phyloP scores from a whole-genome alignment of 1,284 basidiomycete genomes.

The Pseudozyma thailandica region DNA sequence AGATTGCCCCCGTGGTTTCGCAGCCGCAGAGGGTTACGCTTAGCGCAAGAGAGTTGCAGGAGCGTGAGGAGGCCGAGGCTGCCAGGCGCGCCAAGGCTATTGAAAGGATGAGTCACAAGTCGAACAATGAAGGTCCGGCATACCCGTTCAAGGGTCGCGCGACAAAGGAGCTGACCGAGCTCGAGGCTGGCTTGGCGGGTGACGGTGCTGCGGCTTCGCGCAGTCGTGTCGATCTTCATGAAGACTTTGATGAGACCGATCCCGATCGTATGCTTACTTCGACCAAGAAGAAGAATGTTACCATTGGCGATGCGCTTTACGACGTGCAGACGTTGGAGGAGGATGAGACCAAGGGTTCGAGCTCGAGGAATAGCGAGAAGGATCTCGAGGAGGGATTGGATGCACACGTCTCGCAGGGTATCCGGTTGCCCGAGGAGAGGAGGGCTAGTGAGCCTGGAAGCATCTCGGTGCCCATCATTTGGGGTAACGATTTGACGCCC shows the following conservation, averaged over 20 bases:
- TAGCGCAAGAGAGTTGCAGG: slow-evolving; percentile 29
- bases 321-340: slow-evolving; percentile 24
- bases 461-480: slow-evolving; percentile 68
- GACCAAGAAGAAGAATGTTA: slow-evolving; percentile 31
- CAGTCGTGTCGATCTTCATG: slow-evolving; percentile 68
- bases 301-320: slow-evolving; percentile 30
- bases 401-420: not conserved
- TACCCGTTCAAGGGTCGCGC: slow-evolving; percentile 39
- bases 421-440: slow-evolving; percentile 1
- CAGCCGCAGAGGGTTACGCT: slow-evolving; percentile 69
- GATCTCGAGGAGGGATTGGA: slow-evolving; percentile 20
- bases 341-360: slow-evolving; percentile 1
- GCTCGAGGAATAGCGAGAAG: slow-evolving; percentile 27
- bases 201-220: slow-evolving; percentile 56
- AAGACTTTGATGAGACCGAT: slow-evolving; percentile 69
- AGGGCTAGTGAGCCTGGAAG: slow-evolving; percentile 5
- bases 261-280: slow-evolving; percentile 68
- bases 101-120: slow-evolving; percentile 43
- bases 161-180: slow-evolving; percentile 33
- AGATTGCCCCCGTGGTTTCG: slow-evolving; percentile 74
- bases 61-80: slow-evolving; percentile 36
- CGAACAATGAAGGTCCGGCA: slow-evolving; percentile 34
- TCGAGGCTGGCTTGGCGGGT: slow-evolving; percentile 70
- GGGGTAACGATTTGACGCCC: slow-evolving; percentile 73
- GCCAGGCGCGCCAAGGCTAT: slow-evolving; percentile 35